A percentile compares a stretch with the other conserved stretches of the same genome.
phyloP scores from a whole-genome alignment of 2,329 filamentous ascomycete species.

The Monosporascus cannonballus region DNA sequence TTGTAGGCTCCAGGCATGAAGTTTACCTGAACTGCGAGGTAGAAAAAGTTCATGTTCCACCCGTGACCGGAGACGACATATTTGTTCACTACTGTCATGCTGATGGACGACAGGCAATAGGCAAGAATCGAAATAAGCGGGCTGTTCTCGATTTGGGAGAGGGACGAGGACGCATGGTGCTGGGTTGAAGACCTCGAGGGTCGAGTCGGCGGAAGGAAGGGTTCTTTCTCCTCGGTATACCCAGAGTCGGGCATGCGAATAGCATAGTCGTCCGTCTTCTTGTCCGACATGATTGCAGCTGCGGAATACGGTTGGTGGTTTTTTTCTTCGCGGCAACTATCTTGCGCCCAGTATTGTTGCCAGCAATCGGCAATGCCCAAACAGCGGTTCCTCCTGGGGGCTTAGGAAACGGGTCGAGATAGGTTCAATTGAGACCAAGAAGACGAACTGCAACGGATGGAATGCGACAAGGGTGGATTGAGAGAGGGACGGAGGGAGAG shows the following conservation, averaged over 20 bases:
- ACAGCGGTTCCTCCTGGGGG: neutral
- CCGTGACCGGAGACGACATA: slow-evolving; percentile 86
- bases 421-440: neutral
- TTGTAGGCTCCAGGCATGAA: neutral
- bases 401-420: neutral
- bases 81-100: slow-evolving; percentile 99
- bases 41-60: slow-evolving; percentile 97
- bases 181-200: slow-evolving; percentile 34
- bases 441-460: neutral
- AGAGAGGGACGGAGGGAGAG: neutral
- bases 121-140: slow-evolving; percentile 75
- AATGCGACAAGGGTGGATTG: neutral
- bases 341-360: too few relatives aligned
- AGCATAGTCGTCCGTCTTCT: slow-evolving; percentile 79
- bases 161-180: slow-evolving; percentile 25
- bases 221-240: slow-evolving; percentile 47
- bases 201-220: slow-evolving; percentile 33
- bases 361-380: too few relatives aligned
- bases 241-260: slow-evolving; percentile 62
- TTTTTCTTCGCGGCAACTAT: too few relatives aligned
- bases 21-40: slow-evolving; percentile 84
- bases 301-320: neutral
- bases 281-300: slow-evolving; percentile 65
- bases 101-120: slow-evolving; percentile 94
- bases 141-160: slow-evolving; percentile 61